Conservation (phyloP, 129 eudicot genomes). For the Erigeron canadensis region DNA sequence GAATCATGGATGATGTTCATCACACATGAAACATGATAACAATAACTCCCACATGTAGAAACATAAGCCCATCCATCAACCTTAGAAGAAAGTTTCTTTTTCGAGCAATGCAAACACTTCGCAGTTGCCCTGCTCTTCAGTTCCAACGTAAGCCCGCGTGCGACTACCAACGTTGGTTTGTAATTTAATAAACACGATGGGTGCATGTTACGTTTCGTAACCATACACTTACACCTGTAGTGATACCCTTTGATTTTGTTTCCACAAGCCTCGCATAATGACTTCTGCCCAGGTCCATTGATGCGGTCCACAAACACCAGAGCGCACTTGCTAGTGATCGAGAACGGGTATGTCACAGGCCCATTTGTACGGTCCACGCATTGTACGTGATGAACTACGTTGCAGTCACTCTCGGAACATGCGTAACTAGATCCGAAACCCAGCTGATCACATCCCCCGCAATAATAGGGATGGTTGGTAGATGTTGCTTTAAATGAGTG, state of each 20-base stretch:
- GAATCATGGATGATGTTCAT: neutral
- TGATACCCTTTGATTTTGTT: conserved; percentile 3
- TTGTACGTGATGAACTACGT: neutral
- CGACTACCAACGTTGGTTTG: neutral
- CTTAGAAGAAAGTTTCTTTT: neutral
- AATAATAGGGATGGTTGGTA: neutral
- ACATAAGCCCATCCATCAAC: neutral
- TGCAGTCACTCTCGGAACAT: neutral
- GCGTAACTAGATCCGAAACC: neutral
- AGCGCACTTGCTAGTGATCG: neutral
- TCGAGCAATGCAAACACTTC: conserved; percentile 1
- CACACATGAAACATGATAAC: neutral
- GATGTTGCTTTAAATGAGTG: neutral
- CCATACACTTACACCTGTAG: neutral
- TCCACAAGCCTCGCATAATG: neutral
- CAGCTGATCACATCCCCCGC: neutral
- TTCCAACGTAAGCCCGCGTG: neutral
- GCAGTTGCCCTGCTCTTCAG: neutral
- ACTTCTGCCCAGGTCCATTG: neutral
- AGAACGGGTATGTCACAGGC: neutral
- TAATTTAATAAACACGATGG: neutral
- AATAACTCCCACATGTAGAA: neutral
- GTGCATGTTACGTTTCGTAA: neutral
- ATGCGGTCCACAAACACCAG: neutral
- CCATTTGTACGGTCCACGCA: neutral